Evolutionary conservation across 2,329 filamentous ascomycete species (phyloP).

Genomic region (Trichoderma guizhouense): DNA sequence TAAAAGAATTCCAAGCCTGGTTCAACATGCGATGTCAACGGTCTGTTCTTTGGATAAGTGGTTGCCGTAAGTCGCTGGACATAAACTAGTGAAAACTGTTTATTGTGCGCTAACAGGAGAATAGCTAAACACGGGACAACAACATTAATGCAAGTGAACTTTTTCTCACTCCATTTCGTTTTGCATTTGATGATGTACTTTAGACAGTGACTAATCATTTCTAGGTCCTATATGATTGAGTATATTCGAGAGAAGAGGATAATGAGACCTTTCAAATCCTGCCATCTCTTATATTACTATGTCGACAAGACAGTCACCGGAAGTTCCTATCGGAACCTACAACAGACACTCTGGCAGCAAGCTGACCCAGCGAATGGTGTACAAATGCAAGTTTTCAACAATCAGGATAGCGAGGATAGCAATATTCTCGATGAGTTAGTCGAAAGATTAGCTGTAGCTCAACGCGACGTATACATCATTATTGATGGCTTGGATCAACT

Average conservation of each 20-base stretch:
- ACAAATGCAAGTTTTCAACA: no score
- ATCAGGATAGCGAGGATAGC: neutral
- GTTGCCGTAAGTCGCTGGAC: neutral
- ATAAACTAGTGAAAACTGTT: neutral
- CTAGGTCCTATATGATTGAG: neutral
- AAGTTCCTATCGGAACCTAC: neutral
- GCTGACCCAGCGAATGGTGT: no score
- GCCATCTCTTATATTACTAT: neutral
- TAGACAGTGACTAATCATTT: neutral
- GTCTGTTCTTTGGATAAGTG: neutral
- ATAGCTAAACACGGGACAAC: neutral
- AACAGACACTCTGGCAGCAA: neutral
- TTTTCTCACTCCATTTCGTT: neutral
- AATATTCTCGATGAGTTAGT: neutral
- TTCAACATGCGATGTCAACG: neutral
- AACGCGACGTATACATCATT: neutral
- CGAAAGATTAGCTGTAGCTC: neutral
- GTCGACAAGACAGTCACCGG: neutral
- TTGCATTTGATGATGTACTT: no score
- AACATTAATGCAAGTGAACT: neutral
- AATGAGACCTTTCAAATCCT: neutral
- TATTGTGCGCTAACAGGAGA: neutral
- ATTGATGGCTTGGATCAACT: neutral
- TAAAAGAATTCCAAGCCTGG: neutral
- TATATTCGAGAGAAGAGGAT: neutral